phyloP scores from a whole-genome alignment of 768 basidiomycete genomes.

The Pleurotus tuoliensis region DNA sequence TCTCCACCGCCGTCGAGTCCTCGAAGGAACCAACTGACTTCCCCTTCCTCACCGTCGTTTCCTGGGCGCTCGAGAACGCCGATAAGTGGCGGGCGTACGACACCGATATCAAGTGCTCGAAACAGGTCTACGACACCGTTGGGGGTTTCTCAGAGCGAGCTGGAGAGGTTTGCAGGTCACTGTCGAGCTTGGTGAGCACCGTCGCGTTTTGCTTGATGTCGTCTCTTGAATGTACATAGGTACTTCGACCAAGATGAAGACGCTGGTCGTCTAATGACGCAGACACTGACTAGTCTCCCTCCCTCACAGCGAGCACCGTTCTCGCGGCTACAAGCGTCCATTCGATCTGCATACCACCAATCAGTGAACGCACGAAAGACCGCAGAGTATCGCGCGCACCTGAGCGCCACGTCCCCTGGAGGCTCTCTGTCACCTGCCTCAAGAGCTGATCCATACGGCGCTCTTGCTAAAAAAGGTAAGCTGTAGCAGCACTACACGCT shows the following conservation, averaged over 20 bases:
- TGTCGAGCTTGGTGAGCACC: conserved; percentile 71
- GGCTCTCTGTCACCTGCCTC: conserved; percentile 75
- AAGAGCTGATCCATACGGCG: conserved; percentile 59
- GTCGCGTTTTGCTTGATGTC: not conserved
- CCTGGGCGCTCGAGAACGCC: conserved; percentile 44
- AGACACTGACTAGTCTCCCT: conserved; percentile 74
- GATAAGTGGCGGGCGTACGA: conserved; percentile 43
- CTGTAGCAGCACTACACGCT: not conserved
- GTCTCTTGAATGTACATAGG: conserved; percentile 38
- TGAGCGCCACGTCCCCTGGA: conserved; percentile 75
- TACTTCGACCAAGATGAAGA: conserved; percentile 81
- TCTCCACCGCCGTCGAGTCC: conserved; percentile 64
- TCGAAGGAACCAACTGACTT: conserved; percentile 35
- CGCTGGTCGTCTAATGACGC: conserved; percentile 76
- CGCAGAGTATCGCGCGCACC: conserved; percentile 83
- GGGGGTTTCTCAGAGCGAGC: conserved; percentile 60
- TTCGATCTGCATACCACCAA: conserved; percentile 81
- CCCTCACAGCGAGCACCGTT: conserved; percentile 85
- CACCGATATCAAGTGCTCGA: conserved; percentile 54
- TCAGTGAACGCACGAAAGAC: conserved; percentile 71
- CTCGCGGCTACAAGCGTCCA: conserved; percentile 81
- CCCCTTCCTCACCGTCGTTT: conserved; percentile 60
- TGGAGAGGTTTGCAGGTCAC: conserved; percentile 73
- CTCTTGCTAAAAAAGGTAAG: conserved; percentile 64
- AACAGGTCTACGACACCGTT: conserved; percentile 69